Evolutionary conservation across 331 rosid species (phyloP), one percentile per base, ranked within the genome.

Genomic region (Saraca asoca): DNA sequence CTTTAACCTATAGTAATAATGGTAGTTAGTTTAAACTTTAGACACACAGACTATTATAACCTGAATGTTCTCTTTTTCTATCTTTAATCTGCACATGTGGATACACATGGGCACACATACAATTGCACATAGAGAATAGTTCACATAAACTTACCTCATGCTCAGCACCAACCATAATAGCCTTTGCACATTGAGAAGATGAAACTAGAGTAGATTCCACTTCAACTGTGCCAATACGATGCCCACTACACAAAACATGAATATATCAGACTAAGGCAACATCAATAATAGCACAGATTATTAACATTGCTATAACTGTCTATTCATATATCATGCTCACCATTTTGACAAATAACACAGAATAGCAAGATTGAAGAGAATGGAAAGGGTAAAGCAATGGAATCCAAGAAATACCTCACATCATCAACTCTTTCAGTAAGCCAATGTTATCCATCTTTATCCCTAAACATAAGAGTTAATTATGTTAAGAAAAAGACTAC

Each of bases 391-490:
- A 15, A 66, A 60, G 46, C 51, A 42, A 55, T 10, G 35, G 19
- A 68, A 65, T 52, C 55, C 59, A 58, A 70, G 48, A 57, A 64
- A 62, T 79, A 93, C 98, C 98, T 90, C 62, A 94, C 99, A 71
- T 94, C 99, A 10, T 94, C 99, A 75, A 94, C 99, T 80, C 99
- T 86, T 82, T 97, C 99, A n/a, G 99, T 94, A 54, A 94, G 96
- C 99, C 99, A 94, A 58, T 88, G 80, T 70, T 85, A 94, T 72
- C 99, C 99, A 75, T 94, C 97, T 79, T 90, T 88, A 79, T 94
- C 99, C 89, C 99, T 94, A 78, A 24, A 65, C n/a, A n/a, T n/a
- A 76, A 74, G 72, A 79, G 42, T 39, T 39, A 68, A 45, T 73
- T 61, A n/a, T n/a, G n/a, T n/a, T n/a, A n/a, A n/a, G n/a, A 71